Conservation (phyloP, 2,329 filamentous ascomycete species). For the Paracorniculantispora psalliotae region DNA sequence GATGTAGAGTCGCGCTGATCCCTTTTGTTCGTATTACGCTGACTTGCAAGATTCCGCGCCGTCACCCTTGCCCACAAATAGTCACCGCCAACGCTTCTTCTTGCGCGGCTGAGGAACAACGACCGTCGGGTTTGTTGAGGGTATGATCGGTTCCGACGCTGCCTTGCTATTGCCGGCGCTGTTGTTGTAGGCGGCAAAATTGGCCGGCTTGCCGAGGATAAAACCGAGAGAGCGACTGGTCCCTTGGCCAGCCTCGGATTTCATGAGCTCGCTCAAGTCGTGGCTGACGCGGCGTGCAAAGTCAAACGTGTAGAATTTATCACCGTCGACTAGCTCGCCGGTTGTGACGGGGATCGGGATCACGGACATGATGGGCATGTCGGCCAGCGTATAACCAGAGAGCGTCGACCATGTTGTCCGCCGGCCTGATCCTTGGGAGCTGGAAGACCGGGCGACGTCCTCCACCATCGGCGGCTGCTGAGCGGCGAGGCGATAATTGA, state of each 20-base stretch:
- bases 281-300: constrained; percentile 25
- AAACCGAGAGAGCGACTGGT: constrained; percentile 19
- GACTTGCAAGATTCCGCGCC: constrained; percentile 8
- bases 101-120: constrained; percentile 12
- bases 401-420: constrained; percentile 19
- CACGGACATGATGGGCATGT: constrained; percentile 27
- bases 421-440: constrained; percentile 13
- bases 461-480: constrained; percentile 5
- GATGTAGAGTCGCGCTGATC: not conserved
- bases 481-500: constrained; percentile 15
- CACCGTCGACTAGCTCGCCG: constrained; percentile 28
- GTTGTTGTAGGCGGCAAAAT: constrained; percentile 8
- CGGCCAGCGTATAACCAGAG: constrained; percentile 28
- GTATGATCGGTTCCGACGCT: constrained; percentile 5
- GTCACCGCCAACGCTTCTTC: constrained; percentile 14
- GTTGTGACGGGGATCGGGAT: constrained; percentile 28
- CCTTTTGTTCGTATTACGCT: not conserved
- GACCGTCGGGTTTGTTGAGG: constrained; percentile 7
- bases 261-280: constrained; percentile 23
- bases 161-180: constrained; percentile 14
- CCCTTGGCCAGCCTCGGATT: constrained; percentile 17
- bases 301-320: constrained; percentile 27
- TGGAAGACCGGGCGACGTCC: not conserved
- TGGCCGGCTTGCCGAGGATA: constrained; percentile 16
- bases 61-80: not conserved